phyloP scores from a whole-genome alignment of 257 asterid species.

The Solanum ossicruentum region DNA sequence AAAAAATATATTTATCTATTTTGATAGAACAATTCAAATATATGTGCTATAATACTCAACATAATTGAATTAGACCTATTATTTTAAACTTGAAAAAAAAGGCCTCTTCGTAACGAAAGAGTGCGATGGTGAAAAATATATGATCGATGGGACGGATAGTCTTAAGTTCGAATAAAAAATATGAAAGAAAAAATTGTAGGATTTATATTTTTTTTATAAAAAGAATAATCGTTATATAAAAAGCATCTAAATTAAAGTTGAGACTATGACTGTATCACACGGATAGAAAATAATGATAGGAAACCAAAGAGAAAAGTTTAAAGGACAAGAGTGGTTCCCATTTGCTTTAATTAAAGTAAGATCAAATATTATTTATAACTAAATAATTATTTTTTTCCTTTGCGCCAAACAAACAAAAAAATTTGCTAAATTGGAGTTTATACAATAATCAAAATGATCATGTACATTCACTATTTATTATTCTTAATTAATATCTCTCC shows the following conservation, averaged over 20 bases:
- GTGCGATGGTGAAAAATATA: not conserved
- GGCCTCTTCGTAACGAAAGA: not conserved
- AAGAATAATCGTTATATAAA: not conserved
- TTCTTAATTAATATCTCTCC: too few species aligned
- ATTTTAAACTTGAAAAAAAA: not conserved
- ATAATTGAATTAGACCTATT: not conserved
- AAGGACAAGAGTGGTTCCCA: not conserved
- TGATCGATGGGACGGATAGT: not conserved
- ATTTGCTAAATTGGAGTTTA: too few species aligned
- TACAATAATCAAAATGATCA: too few species aligned
- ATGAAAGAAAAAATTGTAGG: not conserved
- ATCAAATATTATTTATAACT: too few species aligned
- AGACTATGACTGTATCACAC: too few species aligned
- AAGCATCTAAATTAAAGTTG: not conserved
- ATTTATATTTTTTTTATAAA: not conserved
- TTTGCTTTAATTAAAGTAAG: not conserved
- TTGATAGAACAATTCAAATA: not conserved
- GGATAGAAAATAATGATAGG: not conserved
- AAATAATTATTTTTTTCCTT: not conserved
- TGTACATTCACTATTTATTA: too few species aligned
- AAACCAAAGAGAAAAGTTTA: not conserved
- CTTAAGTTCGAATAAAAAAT: accelerated
- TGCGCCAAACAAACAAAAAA: not conserved
- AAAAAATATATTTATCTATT: not conserved
- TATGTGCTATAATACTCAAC: not conserved